A percentile compares a stretch with the other conserved stretches of the same genome.
phyloP scores from a whole-genome alignment of 345 rosid species.

The Arabis hirsuta region DNA sequence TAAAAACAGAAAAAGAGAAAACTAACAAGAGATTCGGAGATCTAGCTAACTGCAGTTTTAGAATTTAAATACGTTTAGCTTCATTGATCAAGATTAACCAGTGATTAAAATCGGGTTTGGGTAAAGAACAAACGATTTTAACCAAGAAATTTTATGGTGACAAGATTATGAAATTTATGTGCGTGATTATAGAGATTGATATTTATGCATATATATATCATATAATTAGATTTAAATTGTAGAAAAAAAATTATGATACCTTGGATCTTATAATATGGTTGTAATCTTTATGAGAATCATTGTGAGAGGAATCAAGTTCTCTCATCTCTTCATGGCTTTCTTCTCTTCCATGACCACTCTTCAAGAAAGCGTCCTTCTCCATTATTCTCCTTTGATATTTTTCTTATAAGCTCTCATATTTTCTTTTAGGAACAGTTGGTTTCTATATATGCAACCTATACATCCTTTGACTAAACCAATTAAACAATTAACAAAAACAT shows the following conservation, averaged over 20 bases:
- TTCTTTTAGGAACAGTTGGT: conserved; percentile 35
- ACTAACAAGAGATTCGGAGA: conserved; percentile 6
- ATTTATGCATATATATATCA: background rate
- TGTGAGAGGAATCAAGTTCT: conserved; percentile 36
- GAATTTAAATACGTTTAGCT: conserved; percentile 1
- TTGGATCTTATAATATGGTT: conserved; percentile 45
- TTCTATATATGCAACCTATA: conserved; percentile 33
- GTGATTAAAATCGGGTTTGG: background rate
- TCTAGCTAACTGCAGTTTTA: conserved; percentile 8
- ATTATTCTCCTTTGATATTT: conserved; percentile 24
- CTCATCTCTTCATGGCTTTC: conserved; percentile 40
- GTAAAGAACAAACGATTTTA: conserved; percentile 6
- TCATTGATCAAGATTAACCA: conserved; percentile 1
- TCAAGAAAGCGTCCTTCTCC: conserved; percentile 38
- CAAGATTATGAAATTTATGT: conserved; percentile 9
- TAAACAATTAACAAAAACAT: conserved; percentile 33
- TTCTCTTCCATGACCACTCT: conserved; percentile 32
- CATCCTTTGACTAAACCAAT: conserved; percentile 52
- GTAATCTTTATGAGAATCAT: conserved; percentile 40
- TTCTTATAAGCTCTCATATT: conserved; percentile 46
- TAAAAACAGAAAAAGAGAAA: conserved; percentile 12
- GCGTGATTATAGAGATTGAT: background rate
- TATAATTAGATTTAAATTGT: background rate
- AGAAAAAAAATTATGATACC: conserved; percentile 33
- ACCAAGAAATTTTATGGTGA: conserved; percentile 4